phyloP scores from a whole-genome alignment of 352 stramenopile species.

The Globisporangium solare region DNA sequence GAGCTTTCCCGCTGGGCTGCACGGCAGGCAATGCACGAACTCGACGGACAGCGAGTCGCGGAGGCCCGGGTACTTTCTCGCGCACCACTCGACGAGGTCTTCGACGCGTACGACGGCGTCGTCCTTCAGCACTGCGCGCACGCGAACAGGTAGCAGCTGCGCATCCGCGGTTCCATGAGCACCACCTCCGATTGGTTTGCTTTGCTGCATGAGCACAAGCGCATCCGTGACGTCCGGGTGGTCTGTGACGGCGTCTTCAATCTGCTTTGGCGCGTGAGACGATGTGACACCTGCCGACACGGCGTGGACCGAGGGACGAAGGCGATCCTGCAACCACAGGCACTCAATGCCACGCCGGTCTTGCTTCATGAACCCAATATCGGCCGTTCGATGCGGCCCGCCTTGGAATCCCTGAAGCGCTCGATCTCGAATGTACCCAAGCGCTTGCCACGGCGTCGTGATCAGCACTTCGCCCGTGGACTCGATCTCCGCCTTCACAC shows the following conservation, averaged over 20 bases:
- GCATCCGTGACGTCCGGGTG: conserved; percentile 51
- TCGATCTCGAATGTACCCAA: conserved; percentile 65
- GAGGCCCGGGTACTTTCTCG: conserved; percentile 28
- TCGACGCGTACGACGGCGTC: conserved; percentile 16
- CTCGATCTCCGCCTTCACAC: conserved; percentile 38
- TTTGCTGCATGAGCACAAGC: conserved; percentile 42
- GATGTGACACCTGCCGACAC: conserved; percentile 25
- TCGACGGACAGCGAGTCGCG: conserved; percentile 40
- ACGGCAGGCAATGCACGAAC: conserved; percentile 60
- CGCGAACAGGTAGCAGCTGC: conserved; percentile 17
- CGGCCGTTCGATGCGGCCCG: conserved; percentile 46
- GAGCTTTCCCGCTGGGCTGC: conserved; percentile 80
- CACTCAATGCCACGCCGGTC: conserved; percentile 24
- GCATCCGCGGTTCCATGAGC: not conserved
- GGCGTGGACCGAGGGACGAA: conserved; percentile 38
- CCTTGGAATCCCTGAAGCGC: conserved; percentile 37
- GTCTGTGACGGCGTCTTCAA: conserved; percentile 32
- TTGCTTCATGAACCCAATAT: conserved; percentile 31
- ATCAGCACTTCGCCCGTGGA: conserved; percentile 59
- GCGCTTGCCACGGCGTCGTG: conserved; percentile 75
- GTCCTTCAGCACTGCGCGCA: conserved; percentile 32
- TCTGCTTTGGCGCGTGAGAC: conserved; percentile 24
- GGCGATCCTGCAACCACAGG: conserved; percentile 65
- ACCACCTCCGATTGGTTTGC: not conserved
- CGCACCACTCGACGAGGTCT: conserved; percentile 36